Percentiles rank a stretch among this genome's conserved stretches.
Conservation (phyloP, 345 rosid genomes). For the Adansonia digitata region DNA sequence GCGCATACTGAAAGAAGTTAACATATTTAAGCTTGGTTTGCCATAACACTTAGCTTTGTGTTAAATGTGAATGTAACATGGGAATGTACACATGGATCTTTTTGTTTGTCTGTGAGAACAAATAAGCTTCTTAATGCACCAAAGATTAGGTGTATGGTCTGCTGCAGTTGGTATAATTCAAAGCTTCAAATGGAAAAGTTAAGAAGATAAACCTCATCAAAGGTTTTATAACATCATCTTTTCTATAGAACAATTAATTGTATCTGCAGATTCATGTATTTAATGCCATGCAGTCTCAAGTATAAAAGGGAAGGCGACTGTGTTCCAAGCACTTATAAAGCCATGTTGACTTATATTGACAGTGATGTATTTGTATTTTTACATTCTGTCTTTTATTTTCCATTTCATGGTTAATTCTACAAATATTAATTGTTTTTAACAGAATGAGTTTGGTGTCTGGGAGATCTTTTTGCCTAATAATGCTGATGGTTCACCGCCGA, state of each 20-base stretch:
- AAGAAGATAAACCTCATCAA: not conserved
- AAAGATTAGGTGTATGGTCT: not conserved
- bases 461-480: constrained; percentile 90
- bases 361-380: not conserved
- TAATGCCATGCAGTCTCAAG: not conserved
- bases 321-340: not conserved
- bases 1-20: not conserved
- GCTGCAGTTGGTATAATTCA: not conserved
- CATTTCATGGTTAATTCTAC: not conserved
- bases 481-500: constrained; percentile 82
- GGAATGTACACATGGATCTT: no score
- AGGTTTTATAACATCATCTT: not conserved
- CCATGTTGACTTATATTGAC: not conserved
- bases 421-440: constrained; percentile 20
- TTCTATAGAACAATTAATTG: not conserved
- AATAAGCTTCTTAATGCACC: not conserved
- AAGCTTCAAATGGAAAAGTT: not conserved
- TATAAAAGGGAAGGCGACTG: not conserved
- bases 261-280: not conserved
- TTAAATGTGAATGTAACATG: not conserved
- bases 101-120: not conserved
- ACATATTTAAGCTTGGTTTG: not conserved
- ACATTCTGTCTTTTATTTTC: not conserved
- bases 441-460: constrained; percentile 96
- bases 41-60: not conserved